phyloP scores from a whole-genome alignment of 306 rosid species.

The Ochetophila trinervis region DNA sequence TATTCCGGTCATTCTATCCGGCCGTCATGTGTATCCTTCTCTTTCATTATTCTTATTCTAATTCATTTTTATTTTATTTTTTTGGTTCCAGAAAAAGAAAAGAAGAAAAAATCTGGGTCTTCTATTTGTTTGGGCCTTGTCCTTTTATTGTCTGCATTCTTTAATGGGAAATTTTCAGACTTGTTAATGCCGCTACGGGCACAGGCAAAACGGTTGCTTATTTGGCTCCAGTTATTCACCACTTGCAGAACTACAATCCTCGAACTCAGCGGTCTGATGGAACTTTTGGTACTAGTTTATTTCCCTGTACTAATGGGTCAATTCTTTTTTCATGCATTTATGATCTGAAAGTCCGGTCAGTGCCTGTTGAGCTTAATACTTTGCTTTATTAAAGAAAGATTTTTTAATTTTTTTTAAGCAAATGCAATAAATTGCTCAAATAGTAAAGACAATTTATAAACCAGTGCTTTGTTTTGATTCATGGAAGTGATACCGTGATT shows the following conservation, averaged over 20 bases:
- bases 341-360: no score
- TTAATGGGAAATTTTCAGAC: constrained; percentile 42
- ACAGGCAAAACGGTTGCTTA: constrained; percentile 87
- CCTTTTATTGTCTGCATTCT: constrained; percentile 24
- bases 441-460: no score
- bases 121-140: not conserved
- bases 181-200: constrained; percentile 89
- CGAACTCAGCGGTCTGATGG: constrained; percentile 76
- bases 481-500: no score
- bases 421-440: no score
- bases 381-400: no score
- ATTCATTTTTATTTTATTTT: not conserved
- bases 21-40: constrained; percentile 77
- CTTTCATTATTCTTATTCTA: not conserved
- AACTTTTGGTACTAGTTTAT: constrained; percentile 53
- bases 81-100: not conserved
- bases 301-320: not conserved
- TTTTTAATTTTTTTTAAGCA: no score
- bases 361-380: no score
- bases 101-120: no score
- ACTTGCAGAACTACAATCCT: constrained; percentile 48
- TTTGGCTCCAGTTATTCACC: constrained; percentile 81
- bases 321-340: not conserved
- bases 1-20: constrained; percentile 73
- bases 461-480: no score